phyloP scores from a whole-genome alignment of 768 basidiomycete genomes.

The Phanerochaete sordida region DNA sequence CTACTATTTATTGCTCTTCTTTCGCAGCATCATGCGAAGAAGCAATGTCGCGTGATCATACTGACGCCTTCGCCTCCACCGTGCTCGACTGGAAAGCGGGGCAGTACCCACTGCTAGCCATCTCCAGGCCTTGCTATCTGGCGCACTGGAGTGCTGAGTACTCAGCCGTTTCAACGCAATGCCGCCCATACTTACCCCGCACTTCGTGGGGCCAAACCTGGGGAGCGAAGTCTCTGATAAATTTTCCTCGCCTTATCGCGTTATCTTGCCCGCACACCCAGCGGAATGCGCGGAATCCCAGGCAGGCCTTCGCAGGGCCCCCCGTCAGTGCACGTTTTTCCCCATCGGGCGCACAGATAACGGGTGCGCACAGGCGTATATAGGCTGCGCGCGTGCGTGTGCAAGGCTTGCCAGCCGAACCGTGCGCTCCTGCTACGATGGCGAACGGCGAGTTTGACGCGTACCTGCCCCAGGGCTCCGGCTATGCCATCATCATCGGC shows the following conservation, averaged over 20 bases:
- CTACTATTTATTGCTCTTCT: neutral
- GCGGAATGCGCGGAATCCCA: neutral
- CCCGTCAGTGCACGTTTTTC: neutral
- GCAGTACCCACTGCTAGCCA: no score
- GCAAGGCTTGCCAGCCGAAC: neutral
- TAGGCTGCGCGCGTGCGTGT: no score
- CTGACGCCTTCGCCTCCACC: no score
- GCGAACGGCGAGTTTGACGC: constrained; percentile 5
- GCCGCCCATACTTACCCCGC: neutral
- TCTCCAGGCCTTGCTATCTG: no score
- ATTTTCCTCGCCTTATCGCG: neutral
- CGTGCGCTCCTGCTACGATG: neutral
- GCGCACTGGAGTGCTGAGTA: neutral
- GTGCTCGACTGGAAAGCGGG: no score
- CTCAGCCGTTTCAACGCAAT: neutral
- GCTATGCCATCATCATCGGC: constrained; percentile 22
- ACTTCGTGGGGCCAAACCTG: neutral
- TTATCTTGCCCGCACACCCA: neutral
- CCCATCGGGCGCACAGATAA: neutral
- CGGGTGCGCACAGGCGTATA: neutral
- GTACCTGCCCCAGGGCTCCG: constrained; percentile 1
- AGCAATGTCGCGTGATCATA: neutral
- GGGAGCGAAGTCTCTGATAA: neutral
- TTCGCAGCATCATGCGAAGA: neutral
- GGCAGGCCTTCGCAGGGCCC: neutral